Percentiles rank a stretch among this genome's conserved stretches.
These are phyloP conservation scores for Penicillium silybi DNA, from an alignment of 495 filamentous ascomycete genomes.

Conservation along the genomic window DNA sequence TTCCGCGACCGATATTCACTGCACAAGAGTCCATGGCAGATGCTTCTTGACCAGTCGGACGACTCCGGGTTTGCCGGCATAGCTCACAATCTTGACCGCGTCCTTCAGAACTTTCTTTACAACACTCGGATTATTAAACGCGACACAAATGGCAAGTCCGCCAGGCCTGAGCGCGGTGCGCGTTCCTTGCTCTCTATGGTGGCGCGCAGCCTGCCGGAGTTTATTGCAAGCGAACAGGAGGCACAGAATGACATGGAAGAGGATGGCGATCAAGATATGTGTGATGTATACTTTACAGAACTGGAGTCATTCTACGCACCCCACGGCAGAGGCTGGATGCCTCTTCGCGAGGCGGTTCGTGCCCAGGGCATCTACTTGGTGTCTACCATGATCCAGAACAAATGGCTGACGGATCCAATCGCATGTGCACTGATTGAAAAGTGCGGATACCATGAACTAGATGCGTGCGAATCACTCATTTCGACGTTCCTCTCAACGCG, in stretches of 20 bases:
- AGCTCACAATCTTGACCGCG: slow-evolving; percentile 32
- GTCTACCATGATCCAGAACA: slow-evolving; percentile 49
- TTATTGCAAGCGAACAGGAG: slow-evolving; percentile 57
- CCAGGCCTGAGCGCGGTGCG: slow-evolving; percentile 21
- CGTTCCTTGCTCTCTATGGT: slow-evolving; percentile 64
- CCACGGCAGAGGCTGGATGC: slow-evolving; percentile 56
- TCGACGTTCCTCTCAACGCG: slow-evolving; percentile 30
- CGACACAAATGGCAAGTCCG: neutral
- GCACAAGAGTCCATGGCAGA: slow-evolving; percentile 41
- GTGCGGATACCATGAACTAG: slow-evolving; percentile 30
- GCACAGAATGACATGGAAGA: slow-evolving; percentile 51
- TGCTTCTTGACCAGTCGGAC: slow-evolving; percentile 31
- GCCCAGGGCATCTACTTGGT: slow-evolving; percentile 63
- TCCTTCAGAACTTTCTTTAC: slow-evolving; percentile 37
- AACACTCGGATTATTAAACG: slow-evolving; percentile 25
- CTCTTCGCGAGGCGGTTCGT: slow-evolving; percentile 60
- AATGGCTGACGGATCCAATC: slow-evolving; percentile 34
- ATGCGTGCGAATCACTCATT: slow-evolving; percentile 36
- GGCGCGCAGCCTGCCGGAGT: slow-evolving; percentile 57
- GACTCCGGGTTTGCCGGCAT: slow-evolving; percentile 37
- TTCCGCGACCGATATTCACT: slow-evolving; percentile 21
- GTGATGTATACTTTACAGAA: slow-evolving; percentile 58
- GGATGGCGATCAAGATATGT: slow-evolving; percentile 43
- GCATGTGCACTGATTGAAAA: slow-evolving; percentile 33
- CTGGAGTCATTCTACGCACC: slow-evolving; percentile 57